Evolutionary conservation across 1,284 basidiomycete species (phyloP).

Genomic region (Rhodotorula sp.): DNA sequence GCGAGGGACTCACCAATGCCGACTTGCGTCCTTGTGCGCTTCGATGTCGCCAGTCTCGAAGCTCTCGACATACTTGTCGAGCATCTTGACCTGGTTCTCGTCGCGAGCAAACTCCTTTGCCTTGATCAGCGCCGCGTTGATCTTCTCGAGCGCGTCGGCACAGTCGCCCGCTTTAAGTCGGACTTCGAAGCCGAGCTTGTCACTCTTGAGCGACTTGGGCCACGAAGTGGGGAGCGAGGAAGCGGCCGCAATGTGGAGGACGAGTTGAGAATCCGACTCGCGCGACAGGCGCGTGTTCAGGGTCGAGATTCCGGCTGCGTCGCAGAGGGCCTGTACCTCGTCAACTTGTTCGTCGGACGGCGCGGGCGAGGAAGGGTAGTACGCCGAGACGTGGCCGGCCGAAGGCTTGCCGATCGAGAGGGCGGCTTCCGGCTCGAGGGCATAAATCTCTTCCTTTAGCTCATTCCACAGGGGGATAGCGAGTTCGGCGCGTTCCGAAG

Average conservation of each 20-base stretch:
- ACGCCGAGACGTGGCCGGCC: conserved; percentile 73
- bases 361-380: conserved; percentile 66
- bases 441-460: conserved; percentile 71
- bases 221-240: conserved; percentile 52
- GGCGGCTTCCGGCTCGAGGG: conserved; percentile 60
- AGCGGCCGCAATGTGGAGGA: conserved; percentile 69
- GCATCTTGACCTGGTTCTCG: conserved; percentile 66
- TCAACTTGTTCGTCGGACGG: conserved; percentile 71
- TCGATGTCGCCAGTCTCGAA: conserved; percentile 74
- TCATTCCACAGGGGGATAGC: conserved; percentile 64
- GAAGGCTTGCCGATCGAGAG: conserved; percentile 74
- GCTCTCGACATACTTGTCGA: conserved; percentile 69
- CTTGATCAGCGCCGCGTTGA: conserved; percentile 61
- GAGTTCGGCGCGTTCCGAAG: conserved; percentile 59
- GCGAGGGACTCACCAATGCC: conserved; percentile 57
- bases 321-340: conserved; percentile 67
- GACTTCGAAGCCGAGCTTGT: conserved; percentile 58
- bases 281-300: conserved; percentile 77
- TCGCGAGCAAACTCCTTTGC: conserved; percentile 62
- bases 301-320: conserved; percentile 67
- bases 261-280: conserved; percentile 58
- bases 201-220: conserved; percentile 52
- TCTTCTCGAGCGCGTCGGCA: conserved; percentile 56
- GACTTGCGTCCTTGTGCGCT: conserved; percentile 71
- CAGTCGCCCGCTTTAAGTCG: conserved; percentile 64